These are phyloP conservation scores for Geranium rotundifolium DNA, from an alignment of 345 rosid genomes.

Conservation along the genomic window DNA sequence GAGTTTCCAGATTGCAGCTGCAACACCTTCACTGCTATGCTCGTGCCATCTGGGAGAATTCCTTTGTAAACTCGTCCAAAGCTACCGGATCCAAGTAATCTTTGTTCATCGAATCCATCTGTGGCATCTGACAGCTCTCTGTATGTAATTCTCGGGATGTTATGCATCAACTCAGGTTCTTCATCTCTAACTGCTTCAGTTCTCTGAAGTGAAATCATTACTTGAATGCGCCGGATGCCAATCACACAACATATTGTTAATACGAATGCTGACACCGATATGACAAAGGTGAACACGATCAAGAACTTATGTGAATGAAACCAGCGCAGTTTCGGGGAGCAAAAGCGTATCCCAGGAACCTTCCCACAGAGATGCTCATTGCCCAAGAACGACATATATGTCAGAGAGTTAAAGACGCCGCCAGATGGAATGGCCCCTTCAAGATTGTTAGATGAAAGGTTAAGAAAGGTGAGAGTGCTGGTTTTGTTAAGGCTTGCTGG, in stretches of 20 bases:
- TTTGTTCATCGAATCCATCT: constrained; percentile 30
- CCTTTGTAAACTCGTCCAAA: constrained; percentile 41
- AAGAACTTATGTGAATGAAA: constrained; percentile 21
- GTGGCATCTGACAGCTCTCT: constrained; percentile 42
- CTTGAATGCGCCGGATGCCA: constrained; percentile 15
- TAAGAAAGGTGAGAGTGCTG: constrained; percentile 28
- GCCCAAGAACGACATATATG: constrained; percentile 29
- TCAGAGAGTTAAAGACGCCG: constrained; percentile 30
- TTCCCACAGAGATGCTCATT: constrained; percentile 32
- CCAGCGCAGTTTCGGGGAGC: constrained; percentile 19
- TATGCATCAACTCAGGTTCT: constrained; percentile 19
- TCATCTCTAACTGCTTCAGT: constrained; percentile 5
- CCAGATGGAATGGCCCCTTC: constrained; percentile 36
- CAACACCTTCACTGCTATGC: constrained; percentile 40
- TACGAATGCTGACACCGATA: constrained; percentile 18
- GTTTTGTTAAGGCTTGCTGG: constrained; percentile 29
- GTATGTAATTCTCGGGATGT: constrained; percentile 42
- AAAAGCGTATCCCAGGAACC: constrained; percentile 13
- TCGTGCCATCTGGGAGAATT: constrained; percentile 32
- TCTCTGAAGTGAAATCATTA: constrained; percentile 16
- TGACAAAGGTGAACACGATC: constrained; percentile 15
- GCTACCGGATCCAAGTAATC: constrained; percentile 37
- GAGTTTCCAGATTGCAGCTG: constrained; percentile 36
- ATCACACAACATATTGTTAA: constrained; percentile 21
- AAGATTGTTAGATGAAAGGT: constrained; percentile 41